A percentile compares a stretch with the other conserved stretches of the same genome.
Evolutionary conservation across 257 asterid genomes (phyloP).

Genomic region (Nicotiana undulata): DNA sequence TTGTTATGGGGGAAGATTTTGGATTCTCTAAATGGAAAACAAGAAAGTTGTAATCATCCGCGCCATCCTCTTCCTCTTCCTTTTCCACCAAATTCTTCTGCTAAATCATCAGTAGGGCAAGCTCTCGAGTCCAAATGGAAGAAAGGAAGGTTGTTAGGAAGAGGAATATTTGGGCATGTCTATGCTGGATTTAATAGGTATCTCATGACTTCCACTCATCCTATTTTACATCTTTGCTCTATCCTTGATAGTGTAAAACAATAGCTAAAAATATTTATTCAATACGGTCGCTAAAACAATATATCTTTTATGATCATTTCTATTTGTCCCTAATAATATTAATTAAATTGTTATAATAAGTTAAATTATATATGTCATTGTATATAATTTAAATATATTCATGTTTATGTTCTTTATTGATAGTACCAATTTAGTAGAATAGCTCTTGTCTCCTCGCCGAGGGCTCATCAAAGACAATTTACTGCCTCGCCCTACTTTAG

Average conservation of each 20-base stretch:
- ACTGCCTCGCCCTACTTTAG: neutral
- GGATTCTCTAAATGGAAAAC: constrained; percentile 3
- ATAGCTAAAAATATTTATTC: neutral
- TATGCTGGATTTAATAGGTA: constrained; percentile 64
- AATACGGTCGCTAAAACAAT: neutral
- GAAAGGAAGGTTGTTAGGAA: constrained; percentile 58
- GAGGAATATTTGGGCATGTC: constrained; percentile 66
- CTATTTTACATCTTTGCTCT: neutral
- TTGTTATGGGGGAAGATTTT: neutral
- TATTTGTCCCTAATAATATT: neutral
- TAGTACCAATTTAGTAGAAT: neutral
- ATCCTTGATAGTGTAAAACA: neutral
- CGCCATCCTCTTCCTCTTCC: constrained; percentile 20
- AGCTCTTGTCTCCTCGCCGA: neutral
- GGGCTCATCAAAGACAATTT: neutral
- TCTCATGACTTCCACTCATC: neutral
- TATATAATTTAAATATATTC: neutral
- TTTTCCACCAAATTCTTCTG: constrained; percentile 14
- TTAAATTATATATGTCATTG: neutral
- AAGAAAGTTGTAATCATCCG: neutral
- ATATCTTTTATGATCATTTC: no score
- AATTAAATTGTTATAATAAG: neutral
- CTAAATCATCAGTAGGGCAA: neutral
- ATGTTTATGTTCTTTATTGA: neutral
- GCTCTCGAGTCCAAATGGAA: constrained; percentile 28